Base-by-base conservation (phyloP, 805 yeast species). In the Wickerhamomyces hampshirensis region DNA sequence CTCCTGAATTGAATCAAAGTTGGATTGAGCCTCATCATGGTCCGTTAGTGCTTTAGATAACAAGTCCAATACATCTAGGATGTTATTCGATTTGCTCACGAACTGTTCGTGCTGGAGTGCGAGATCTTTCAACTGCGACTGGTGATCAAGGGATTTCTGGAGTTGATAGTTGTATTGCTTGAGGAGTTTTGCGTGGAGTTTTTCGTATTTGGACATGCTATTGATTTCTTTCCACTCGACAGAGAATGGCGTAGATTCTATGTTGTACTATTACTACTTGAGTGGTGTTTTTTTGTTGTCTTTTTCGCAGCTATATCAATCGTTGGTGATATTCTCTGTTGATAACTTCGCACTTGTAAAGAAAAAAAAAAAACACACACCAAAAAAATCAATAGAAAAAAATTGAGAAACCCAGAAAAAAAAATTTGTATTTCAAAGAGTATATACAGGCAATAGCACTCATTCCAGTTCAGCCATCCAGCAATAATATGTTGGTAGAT, bases 401-500 rank as follows among this genome's bases (percentile, higher is more conserved):
- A n/a, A n/a, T n/a, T n/a, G n/a, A n/a, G n/a, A n/a, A n/a, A n/a
- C n/a, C n/a, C n/a, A 21, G 24, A 21, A 21, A 21, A 21, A 21
- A 21, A 21, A 21, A 21, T 21, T 11, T 21, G 11, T 21, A 21
- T 21, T 8, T 21, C 11, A 11, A 21, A 21, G 24, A 21, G 24
- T 21, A 21, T 11, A n/a, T n/a, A n/a, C n/a, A n/a, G n/a, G n/a
- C n/a, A n/a, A n/a, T n/a, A n/a, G n/a, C n/a, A n/a, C n/a, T n/a
- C n/a, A n/a, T n/a, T n/a, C n/a, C n/a, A n/a, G 24, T 21, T 21
- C 11, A 21, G 24, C 24, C 11, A 21, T 21, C 7, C 6, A 13
- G 19, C 10, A 9, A 21, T 21, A 34, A 15, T n/a, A 73, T 71
- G 77, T 55, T 74, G 18, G 72, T 77, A 40, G 94, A 84, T 58